These are phyloP conservation scores for Desmodesmus armatus DNA, from an alignment of 139 green algal genomes.

Conservation along the genomic window DNA sequence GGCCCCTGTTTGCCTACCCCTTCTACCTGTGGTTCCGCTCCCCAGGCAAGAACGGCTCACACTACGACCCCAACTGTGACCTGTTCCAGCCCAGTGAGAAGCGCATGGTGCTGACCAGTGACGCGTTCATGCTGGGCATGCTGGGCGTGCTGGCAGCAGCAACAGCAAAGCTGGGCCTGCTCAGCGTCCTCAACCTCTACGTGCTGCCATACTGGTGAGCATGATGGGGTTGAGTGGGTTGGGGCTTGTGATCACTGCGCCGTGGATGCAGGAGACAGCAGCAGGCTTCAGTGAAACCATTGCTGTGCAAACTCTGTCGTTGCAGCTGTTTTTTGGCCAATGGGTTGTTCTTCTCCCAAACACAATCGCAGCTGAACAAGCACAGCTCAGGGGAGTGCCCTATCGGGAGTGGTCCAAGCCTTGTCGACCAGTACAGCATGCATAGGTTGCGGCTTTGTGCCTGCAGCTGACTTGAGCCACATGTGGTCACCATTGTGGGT, in stretches of 20 bases:
- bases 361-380: no score
- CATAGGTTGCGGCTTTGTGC: background rate
- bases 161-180: conserved; percentile 78
- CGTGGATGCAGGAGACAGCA: background rate
- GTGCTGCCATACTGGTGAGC: conserved; percentile 85
- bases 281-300: background rate
- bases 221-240: background rate
- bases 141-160: conserved; percentile 82
- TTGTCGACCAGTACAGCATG: no score
- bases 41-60: conserved; percentile 91
- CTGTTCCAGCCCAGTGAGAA: conserved; percentile 80
- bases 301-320: background rate
- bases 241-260: background rate
- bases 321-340: no score
- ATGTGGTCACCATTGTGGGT: no score
- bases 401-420: no score
- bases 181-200: conserved; percentile 92
- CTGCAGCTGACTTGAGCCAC: no score
- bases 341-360: no score
- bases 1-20: conserved; percentile 90
- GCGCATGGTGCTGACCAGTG: conserved; percentile 80
- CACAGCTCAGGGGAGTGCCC: no score
- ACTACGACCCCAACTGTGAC: conserved; percentile 93
- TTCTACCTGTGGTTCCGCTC: conserved; percentile 91
- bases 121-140: conserved; percentile 85